phyloP scores from a whole-genome alignment of 768 basidiomycete species.

The Boletus tomentosulus region DNA sequence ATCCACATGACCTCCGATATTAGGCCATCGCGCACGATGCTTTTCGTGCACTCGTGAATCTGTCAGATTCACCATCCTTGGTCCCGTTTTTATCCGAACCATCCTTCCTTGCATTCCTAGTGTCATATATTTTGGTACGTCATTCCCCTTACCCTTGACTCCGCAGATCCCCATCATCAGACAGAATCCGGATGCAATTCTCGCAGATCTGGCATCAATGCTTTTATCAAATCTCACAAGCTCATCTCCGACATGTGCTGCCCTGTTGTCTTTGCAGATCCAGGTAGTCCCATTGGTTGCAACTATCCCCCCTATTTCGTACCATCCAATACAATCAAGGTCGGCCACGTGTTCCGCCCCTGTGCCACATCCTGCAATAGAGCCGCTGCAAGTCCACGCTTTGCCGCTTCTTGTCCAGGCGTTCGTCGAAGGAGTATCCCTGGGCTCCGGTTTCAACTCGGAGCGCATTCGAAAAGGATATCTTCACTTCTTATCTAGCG shows the following conservation, averaged over 20 bases:
- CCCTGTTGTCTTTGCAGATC: constrained; percentile 63
- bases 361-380: constrained; percentile 60
- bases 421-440: constrained; percentile 69
- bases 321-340: constrained; percentile 73
- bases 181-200: constrained; percentile 84
- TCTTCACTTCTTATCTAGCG: constrained; percentile 88
- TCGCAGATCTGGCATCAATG: constrained; percentile 97
- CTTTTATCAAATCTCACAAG: constrained; percentile 90
- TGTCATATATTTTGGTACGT: constrained; percentile 87
- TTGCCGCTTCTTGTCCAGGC: constrained; percentile 87
- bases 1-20: constrained; percentile 13
- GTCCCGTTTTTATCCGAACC: constrained; percentile 63
- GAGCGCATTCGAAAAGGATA: constrained; percentile 65
- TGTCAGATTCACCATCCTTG: constrained; percentile 78
- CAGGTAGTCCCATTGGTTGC: constrained; percentile 48
- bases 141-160: neutral
- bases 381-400: constrained; percentile 52
- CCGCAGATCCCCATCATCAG: constrained; percentile 7
- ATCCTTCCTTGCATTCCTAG: constrained; percentile 73
- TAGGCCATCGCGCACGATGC: constrained; percentile 93
- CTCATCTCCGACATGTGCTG: constrained; percentile 60
- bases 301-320: constrained; percentile 43
- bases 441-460: constrained; percentile 45
- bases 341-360: constrained; percentile 77
- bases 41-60: constrained; percentile 88